phyloP scores from a whole-genome alignment of 768 basidiomycete species.

The Russula compacta region DNA sequence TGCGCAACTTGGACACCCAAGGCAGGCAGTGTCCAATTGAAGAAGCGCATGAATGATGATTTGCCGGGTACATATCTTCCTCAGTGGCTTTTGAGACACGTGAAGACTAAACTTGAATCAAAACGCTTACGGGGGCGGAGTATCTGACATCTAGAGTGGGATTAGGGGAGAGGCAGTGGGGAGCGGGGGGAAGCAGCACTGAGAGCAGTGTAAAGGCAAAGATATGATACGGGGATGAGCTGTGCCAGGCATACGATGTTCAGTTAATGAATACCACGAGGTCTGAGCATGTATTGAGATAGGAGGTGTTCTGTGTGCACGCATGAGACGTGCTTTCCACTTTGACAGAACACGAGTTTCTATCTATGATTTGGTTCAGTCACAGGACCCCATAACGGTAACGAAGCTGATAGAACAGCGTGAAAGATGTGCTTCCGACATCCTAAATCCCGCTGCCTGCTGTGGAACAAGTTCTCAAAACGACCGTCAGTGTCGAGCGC shows the following conservation, averaged over 20 bases:
- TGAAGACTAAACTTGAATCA: background rate
- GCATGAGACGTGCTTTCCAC: background rate
- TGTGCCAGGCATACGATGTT: background rate
- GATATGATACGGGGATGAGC: background rate
- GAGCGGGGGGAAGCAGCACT: background rate
- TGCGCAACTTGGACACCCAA: constrained; percentile 2
- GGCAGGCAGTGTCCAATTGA: background rate
- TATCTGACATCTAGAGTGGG: constrained; percentile 3
- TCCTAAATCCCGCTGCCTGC: background rate
- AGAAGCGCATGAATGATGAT: constrained; percentile 1
- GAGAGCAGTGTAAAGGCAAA: background rate
- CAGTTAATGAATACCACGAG: background rate
- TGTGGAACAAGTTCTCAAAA: constrained; percentile 44
- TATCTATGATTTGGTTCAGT: background rate
- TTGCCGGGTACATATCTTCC: constrained; percentile 3
- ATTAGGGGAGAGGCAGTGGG: background rate
- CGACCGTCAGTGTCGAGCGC: constrained; percentile 56
- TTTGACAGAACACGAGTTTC: background rate
- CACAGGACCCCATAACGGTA: background rate
- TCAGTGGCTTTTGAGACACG: background rate
- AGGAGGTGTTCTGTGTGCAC: background rate
- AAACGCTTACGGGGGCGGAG: constrained; percentile 8
- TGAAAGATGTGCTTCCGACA: background rate
- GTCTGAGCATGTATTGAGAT: background rate
- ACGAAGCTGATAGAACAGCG: background rate